Evolutionary conservation across 2,329 filamentous ascomycete genomes (phyloP), one percentile per base, ranked within the genome.

Genomic region (Chaetoscypha palmicola): DNA sequence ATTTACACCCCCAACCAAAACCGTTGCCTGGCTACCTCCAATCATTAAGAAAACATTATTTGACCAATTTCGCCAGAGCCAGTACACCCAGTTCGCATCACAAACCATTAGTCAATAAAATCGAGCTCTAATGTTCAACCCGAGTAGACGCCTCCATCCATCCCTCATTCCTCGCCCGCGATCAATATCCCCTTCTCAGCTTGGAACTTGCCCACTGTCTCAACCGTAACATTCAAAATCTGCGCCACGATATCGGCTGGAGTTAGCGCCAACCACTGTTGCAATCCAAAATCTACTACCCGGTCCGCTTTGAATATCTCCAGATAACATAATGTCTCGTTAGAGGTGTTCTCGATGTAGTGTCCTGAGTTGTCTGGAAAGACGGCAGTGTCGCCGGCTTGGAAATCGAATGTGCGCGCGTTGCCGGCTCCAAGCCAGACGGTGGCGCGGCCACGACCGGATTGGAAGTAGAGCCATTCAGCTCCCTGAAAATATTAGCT

Each of bases 381-480:
- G 48, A 88, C 83, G 10, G 80, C 84, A 0, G 88, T 82, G 54
- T 89, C 85, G 2, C 84, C 85, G 1, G 80, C 73, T 2, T 73
- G 66, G 62, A 84, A 89, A 66, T 89, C 79, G 57, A 89, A 89
- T 0, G 84, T 88, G 20, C 82, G 71, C 0, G 84, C 83, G n/a
- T 69, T 77, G 21, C 79, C 77, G 55, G 83, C 75, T 3, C 82
- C 73, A 0, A 76, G 80, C 57, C 88, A 88, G 52, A 89, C 74
- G 10, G 83, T 89, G 8, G 86, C 74, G 22, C 84, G 75, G 0
- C 81, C 84, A 26, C 78, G 76, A 1, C 84, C 84, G 23, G 66
- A 65, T 61, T 89, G 76, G 68, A 88, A 86, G 64, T 84, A 89
- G 4, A 78, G 83, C 83, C 83, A 89, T 62, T 88, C 83, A 57